Conservation (phyloP, 148 eudicot species). For the Amaranthus hypochondriacus region DNA sequence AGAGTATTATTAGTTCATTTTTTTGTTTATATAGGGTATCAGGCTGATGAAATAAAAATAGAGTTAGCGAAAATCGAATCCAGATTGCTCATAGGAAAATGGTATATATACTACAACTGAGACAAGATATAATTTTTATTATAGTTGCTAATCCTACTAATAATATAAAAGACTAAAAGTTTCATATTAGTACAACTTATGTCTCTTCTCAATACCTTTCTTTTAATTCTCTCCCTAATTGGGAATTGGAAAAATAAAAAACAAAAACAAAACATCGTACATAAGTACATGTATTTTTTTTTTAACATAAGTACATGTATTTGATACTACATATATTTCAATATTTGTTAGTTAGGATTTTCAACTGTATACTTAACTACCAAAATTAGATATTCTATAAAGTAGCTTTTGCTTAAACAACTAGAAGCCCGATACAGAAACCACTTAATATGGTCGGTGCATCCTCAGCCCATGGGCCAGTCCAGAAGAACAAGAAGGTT, state of each 20-base stretch:
- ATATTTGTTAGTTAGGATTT: neutral
- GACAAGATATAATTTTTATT: too few relatives aligned
- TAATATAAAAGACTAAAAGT: neutral
- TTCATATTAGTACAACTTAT: neutral
- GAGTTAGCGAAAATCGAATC: too few relatives aligned
- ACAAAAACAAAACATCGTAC: too few relatives aligned
- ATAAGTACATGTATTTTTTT: neutral
- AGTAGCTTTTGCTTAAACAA: neutral
- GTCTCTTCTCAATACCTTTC: too few relatives aligned
- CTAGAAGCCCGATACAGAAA: neutral
- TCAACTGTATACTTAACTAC: constrained; percentile 8
- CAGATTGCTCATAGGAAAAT: too few relatives aligned
- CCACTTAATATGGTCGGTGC: constrained; percentile 20
- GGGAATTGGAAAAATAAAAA: neutral
- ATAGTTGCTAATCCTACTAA: neutral
- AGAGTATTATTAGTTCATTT: too few relatives aligned
- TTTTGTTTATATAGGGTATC: too few relatives aligned
- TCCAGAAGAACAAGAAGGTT: constrained; percentile 23
- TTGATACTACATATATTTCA: too few relatives aligned
- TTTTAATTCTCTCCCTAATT: neutral
- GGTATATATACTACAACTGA: too few relatives aligned
- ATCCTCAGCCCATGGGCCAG: constrained; percentile 32
- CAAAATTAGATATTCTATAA: neutral
- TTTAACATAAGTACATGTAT: too few relatives aligned
- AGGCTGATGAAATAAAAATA: too few relatives aligned